Base-by-base conservation (phyloP, 2,329 filamentous ascomycete genomes). In the Exophiala lecanii-corni region DNA sequence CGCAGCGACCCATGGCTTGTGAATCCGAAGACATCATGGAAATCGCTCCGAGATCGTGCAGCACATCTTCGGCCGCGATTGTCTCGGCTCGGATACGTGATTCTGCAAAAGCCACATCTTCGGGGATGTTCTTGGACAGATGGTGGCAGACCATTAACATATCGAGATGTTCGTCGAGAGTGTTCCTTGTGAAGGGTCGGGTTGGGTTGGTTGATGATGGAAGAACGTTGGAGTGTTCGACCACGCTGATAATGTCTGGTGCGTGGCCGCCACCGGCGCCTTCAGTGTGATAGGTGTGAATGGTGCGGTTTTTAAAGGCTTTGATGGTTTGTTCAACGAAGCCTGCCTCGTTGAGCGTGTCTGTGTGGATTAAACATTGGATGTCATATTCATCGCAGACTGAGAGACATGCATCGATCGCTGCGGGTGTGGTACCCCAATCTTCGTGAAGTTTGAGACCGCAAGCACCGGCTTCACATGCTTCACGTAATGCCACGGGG, bases 101-200 rank as follows among this genome's bases (percentile, higher is more conserved):
- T 69, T 97, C 91, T 36, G 91, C 91, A 59, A 97, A 97, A 1
- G 89, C 89, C 10, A 97, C 84, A 62, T 97, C 91, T 68, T 97
- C 91, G 45, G 89, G 87, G 47, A 96, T 96, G 65, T 95, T 82
- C 65, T 86, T 87, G 39, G 82, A 89, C 7, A 97, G 72, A 60
- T 97, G 91, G 65, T 97, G 91, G 71, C 91, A 97, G 26, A 95
- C 88, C 91, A 96, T 96, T 35, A 96, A 72, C 91, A 97, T 97
- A 69, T 97, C 91, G 10, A 96, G 78, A 67, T 97, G 91, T 66
- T 97, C 91, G 60, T 96, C 91, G 0, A 97, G 76, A 0, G 91
- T 97, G 70, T 97, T 96, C 53, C 76, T 74, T 2, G 91, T 97
- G 65, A 82, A 96, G 1, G 91, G 91, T 2, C 89, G 75, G 1